phyloP scores from a whole-genome alignment of 1,284 basidiomycete species.

The Malassezia equina region DNA sequence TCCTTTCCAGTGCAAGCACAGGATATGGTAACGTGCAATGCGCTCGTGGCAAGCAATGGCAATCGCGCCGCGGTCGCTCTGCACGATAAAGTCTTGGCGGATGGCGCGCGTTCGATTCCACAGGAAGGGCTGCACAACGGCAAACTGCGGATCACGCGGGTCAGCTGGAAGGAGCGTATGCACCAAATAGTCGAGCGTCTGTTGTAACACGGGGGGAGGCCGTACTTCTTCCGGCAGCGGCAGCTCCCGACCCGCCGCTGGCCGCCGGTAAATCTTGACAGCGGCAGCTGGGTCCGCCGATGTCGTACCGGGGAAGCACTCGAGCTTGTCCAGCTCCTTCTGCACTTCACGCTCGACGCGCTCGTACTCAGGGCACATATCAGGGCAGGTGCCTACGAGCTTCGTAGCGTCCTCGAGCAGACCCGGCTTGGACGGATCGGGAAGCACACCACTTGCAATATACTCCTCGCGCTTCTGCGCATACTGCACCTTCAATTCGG shows the following conservation, averaged over 20 bases:
- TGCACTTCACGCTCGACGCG: conserved; percentile 79
- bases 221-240: conserved; percentile 82
- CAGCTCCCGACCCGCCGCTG: conserved; percentile 71
- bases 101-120: conserved; percentile 84
- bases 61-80: conserved; percentile 64
- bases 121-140: conserved; percentile 69
- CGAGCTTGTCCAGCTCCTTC: conserved; percentile 76
- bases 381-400: conserved; percentile 76
- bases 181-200: conserved; percentile 84
- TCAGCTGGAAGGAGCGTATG: conserved; percentile 63
- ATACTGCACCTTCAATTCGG: conserved; percentile 53
- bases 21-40: conserved; percentile 84
- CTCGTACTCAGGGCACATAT: conserved; percentile 92
- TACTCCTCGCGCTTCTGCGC: conserved; percentile 64
- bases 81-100: conserved; percentile 87
- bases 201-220: conserved; percentile 69
- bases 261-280: conserved; percentile 89
- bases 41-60: conserved; percentile 86
- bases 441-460: conserved; percentile 76
- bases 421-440: conserved; percentile 67
- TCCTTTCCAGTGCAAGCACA: conserved; percentile 62
- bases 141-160: conserved; percentile 53
- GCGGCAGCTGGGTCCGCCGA: conserved; percentile 73
- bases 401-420: conserved; percentile 76
- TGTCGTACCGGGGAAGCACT: conserved; percentile 54